Conservation (phyloP, 2,329 filamentous ascomycete species). For the Aureobasidium sp. region DNA sequence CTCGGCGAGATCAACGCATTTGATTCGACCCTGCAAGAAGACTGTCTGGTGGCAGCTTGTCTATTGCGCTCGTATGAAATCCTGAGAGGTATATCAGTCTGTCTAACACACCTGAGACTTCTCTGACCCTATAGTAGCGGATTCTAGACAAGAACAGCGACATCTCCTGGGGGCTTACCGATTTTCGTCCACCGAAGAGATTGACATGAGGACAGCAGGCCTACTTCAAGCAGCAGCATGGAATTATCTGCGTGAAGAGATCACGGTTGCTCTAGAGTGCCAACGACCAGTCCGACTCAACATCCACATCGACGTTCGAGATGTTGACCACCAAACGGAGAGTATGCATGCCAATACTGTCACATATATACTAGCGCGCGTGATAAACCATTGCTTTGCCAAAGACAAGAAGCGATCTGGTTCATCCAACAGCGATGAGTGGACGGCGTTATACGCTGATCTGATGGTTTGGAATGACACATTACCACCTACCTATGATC, state of each 20-base stretch:
- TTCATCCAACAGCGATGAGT: background rate
- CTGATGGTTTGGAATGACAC: constrained; percentile 36
- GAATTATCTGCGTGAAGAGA: constrained; percentile 60
- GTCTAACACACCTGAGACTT: background rate
- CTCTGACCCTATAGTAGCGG: background rate
- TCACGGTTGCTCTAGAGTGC: constrained; percentile 56
- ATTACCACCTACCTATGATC: constrained; percentile 37
- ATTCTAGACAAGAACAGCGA: constrained; percentile 43
- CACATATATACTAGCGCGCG: constrained; percentile 47
- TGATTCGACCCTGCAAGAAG: constrained; percentile 38
- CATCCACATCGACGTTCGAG: background rate
- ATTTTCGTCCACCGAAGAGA: constrained; percentile 38
- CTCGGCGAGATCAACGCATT: constrained; percentile 41
- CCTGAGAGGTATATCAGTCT: constrained; percentile 41
- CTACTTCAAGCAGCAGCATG: constrained; percentile 51
- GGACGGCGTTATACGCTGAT: constrained; percentile 10
- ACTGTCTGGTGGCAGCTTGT: constrained; percentile 53
- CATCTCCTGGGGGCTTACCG: constrained; percentile 56
- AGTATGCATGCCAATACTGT: constrained; percentile 45
- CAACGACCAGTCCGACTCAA: constrained; percentile 10
- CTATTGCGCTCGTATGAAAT: constrained; percentile 57
- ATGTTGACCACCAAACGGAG: constrained; percentile 30
- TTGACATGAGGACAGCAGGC: constrained; percentile 28
- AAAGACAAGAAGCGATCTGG: too few relatives aligned
- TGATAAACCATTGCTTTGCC: constrained; percentile 47